A percentile compares a stretch with the other conserved stretches of the same genome.
Conservation (phyloP, 192 early-diverging fungal genomes). For the Podila epigama region DNA sequence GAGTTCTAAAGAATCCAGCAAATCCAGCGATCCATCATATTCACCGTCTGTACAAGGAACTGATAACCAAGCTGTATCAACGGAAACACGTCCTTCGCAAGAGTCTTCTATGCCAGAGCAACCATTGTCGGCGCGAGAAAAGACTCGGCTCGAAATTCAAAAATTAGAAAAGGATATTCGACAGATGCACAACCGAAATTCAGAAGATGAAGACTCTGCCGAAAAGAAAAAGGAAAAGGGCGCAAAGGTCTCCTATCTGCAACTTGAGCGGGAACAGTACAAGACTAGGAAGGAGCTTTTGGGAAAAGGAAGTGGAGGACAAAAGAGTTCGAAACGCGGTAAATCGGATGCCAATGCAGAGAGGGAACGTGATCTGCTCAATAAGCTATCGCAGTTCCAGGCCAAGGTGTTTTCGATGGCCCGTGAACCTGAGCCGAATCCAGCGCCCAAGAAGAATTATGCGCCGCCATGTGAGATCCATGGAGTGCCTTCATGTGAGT, state of each 20-base stretch:
- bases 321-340: conserved; percentile 20
- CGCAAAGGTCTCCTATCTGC: conserved; percentile 51
- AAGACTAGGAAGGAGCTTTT: conserved; percentile 37
- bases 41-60: conserved; percentile 8
- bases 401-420: conserved; percentile 52
- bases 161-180: conserved; percentile 73
- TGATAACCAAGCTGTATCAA: not conserved
- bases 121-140: conserved; percentile 19
- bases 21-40: not conserved
- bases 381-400: conserved; percentile 64
- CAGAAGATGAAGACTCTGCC: conserved; percentile 24
- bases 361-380: conserved; percentile 45
- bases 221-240: conserved; percentile 47
- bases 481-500: conserved; percentile 70
- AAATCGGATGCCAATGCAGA: conserved; percentile 3
- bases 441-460: conserved; percentile 40
- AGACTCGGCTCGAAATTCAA: conserved; percentile 62
- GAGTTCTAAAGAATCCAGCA: conserved; percentile 17
- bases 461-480: conserved; percentile 70
- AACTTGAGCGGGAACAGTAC: conserved; percentile 59
- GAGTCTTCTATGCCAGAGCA: not conserved
- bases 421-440: conserved; percentile 11
- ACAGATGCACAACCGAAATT: conserved; percentile 55
- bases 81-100: not conserved
- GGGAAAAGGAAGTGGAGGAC: conserved; percentile 21